phyloP scores from a whole-genome alignment of 2,329 filamentous ascomycete genomes.

The Colletotrichum somersetense region DNA sequence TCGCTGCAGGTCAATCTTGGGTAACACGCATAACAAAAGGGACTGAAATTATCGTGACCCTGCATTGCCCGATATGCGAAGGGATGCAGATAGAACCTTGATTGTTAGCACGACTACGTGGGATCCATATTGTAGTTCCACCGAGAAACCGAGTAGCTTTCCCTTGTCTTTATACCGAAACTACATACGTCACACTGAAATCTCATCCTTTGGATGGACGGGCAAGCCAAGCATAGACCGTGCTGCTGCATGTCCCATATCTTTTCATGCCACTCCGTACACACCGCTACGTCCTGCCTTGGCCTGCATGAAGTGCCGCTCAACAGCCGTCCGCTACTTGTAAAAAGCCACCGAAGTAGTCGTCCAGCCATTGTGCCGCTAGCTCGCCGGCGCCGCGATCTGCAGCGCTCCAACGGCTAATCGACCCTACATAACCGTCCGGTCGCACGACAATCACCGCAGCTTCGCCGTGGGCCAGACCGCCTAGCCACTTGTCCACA shows the following conservation, averaged over 20 bases:
- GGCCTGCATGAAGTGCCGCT: constrained; percentile 5
- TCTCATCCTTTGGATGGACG: no score
- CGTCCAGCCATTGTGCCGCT: constrained; percentile 31
- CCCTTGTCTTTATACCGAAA: neutral
- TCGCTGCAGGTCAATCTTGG: neutral
- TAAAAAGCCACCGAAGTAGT: constrained; percentile 35
- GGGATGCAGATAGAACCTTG: neutral
- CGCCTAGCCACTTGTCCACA: constrained; percentile 54
- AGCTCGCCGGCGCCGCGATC: constrained; percentile 9
- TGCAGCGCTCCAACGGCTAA: constrained; percentile 24
- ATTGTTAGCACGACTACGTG: neutral
- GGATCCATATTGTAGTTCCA: neutral
- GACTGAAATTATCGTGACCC: no score
- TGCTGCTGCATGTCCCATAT: constrained; percentile 3
- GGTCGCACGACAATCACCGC: constrained; percentile 43
- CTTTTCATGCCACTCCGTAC: neutral
- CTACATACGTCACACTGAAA: neutral
- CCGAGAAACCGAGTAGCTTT: neutral
- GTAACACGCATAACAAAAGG: neutral
- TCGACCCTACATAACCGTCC: constrained; percentile 45
- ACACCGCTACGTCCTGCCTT: neutral
- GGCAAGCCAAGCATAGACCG: neutral
- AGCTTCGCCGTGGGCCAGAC: constrained; percentile 37
- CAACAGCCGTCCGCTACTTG: constrained; percentile 12
- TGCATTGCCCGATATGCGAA: no score